Base-by-base conservation (phyloP, 805 yeast species). In the Monosporozyma siamensis region DNA sequence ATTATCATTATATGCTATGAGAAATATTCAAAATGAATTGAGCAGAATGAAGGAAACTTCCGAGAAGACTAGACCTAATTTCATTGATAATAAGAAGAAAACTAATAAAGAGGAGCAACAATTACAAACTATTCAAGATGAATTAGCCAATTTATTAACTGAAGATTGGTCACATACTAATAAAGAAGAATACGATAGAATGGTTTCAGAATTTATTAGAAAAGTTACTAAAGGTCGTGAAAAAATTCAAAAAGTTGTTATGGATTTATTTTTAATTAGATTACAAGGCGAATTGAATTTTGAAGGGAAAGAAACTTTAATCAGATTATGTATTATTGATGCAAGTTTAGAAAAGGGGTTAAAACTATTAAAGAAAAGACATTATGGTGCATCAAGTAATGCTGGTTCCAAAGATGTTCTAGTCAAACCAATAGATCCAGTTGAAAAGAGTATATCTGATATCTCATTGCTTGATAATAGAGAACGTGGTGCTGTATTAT, bases 281-380 rank as follows among this genome's bases (percentile, higher is more conserved):
- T 58, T 72, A 14, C 68, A 72, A 39, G 75, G 73, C 17, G 68
- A 72, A 46, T 66, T 86, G 48, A 77, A 70, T 40, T 54, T 76
- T 2, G 86, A 82, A 48, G 95, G 94, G 15, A 84, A 84, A 58
- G 95, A 87, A 59, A 71, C 87, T 1, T 64, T 86, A 34, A 72
- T 87, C 17, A 69, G 89, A 47, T 68, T 86, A 44, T 75, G 85
- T 41, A 78, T 78, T 42, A 69, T 86, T 44, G 89, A 83, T 56
- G 73, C 83, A 1, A 77, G 88, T 11, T 71, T 87, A 41, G 79
- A 77, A 46, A 80, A 80, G 51, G 74, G 72, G 6, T 43, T 66
- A 24, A 44, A 55, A 18, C 42, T 69, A 34, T 44, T 69, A 41
- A 54, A 52, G n/a, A 58, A 59, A 35, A 61, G 63, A 40, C 50